Evolutionary conservation across 148 eudicot genomes (phyloP).

Genomic region (Silene latifolia): DNA sequence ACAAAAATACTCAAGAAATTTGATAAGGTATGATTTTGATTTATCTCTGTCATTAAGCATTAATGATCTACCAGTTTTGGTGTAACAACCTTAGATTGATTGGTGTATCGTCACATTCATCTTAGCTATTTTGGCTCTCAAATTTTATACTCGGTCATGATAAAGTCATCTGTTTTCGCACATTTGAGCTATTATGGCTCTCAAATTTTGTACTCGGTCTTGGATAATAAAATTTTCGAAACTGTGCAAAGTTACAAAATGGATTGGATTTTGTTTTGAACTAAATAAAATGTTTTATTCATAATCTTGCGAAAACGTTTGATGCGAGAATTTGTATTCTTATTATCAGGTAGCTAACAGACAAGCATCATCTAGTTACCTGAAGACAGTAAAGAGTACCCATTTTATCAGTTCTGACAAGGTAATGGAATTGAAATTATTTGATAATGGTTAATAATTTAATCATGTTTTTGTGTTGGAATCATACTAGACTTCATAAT

Average conservation of each 20-base stretch:
- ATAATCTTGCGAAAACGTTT: too few relatives aligned
- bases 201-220: too few relatives aligned
- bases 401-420: slow-evolving; percentile 83
- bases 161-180: not conserved
- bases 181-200: too few relatives aligned
- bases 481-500: not conserved
- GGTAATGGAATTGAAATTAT: slow-evolving; percentile 39
- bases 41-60: not conserved
- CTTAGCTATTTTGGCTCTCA: not conserved
- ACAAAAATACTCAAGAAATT: slow-evolving; percentile 92
- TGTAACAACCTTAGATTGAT: not conserved
- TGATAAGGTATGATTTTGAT: slow-evolving; percentile 62
- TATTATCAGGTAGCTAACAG: slow-evolving; percentile 63
- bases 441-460: not conserved
- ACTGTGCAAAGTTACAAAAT: not conserved
- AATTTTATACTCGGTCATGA: too few relatives aligned
- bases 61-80: not conserved
- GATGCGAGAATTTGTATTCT: not conserved
- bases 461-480: not conserved
- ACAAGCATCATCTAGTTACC: slow-evolving; percentile 61
- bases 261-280: not conserved
- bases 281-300: not conserved
- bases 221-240: too few relatives aligned
- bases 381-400: slow-evolving; percentile 65
- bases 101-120: slow-evolving; percentile 11